Percentiles rank a stretch among this genome's conserved stretches.
These are phyloP conservation scores for Botrytis medusae DNA, from an alignment of 2,329 filamentous ascomycete genomes.

Conservation along the genomic window DNA sequence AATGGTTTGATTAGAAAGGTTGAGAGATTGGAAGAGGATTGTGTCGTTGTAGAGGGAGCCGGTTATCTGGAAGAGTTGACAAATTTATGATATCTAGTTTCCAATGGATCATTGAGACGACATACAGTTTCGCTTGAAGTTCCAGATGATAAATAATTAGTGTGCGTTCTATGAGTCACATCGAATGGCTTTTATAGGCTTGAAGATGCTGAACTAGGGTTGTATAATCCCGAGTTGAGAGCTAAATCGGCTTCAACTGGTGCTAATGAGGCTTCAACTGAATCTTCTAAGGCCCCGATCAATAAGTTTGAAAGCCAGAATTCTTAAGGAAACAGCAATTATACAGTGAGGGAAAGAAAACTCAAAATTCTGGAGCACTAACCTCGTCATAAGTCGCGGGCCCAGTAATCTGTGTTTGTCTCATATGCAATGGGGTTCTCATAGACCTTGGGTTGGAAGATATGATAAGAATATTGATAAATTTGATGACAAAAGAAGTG, in stretches of 20 bases:
- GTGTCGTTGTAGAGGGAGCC: slow-evolving; percentile 21
- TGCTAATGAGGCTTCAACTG: slow-evolving; percentile 25
- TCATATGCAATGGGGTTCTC: background rate
- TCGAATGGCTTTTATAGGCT: slow-evolving; percentile 6
- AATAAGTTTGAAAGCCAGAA: slow-evolving; percentile 27
- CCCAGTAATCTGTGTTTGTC: background rate
- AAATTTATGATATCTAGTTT: background rate
- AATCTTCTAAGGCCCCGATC: slow-evolving; percentile 16
- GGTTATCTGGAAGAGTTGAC: slow-evolving; percentile 2
- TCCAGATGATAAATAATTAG: slow-evolving; percentile 13
- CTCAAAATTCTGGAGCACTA: background rate
- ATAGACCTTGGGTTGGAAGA: background rate
- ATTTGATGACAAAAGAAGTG: too few relatives aligned
- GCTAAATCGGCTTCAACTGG: slow-evolving; percentile 24
- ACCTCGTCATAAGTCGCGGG: background rate
- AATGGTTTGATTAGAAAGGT: background rate
- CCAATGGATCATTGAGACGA: background rate
- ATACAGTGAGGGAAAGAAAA: background rate
- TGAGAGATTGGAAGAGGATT: background rate
- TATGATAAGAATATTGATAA: background rate
- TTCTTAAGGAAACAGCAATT: background rate
- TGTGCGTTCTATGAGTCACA: slow-evolving; percentile 18
- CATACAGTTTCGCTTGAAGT: slow-evolving; percentile 14
- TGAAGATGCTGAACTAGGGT: background rate
- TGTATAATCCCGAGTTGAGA: slow-evolving; percentile 25